Base-by-base conservation (phyloP, 2,329 filamentous ascomycete genomes). In the Nakataea oryzae region DNA sequence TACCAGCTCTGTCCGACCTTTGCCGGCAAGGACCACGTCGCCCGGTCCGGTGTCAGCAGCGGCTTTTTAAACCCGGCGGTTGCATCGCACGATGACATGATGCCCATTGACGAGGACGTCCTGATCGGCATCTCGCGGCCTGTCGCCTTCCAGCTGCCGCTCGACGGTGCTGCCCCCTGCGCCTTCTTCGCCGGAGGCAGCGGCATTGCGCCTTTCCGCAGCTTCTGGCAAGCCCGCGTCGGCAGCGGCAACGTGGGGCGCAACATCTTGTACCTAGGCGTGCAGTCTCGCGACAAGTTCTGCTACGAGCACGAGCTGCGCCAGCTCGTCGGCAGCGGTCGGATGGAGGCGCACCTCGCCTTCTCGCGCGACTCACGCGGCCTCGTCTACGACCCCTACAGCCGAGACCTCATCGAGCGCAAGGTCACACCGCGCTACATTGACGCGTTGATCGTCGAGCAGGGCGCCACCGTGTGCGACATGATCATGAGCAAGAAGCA, bases 401-500 rank as follows among this genome's bases (percentile, higher is more conserved):
- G 69, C 0, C 70, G 69, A 3, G 78, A 81, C 58, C 73, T 83
- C 5, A 71, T 82, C 0, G 80, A 83, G 66, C 79, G 74, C 62
- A 74, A 76, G 27, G 81, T 75, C 14, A 70, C 78, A 1, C 77
- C 81, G 13, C 75, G 81, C 3, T 83, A 83, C 63, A 82, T 83
- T 27, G 80, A 83, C 64, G 70, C 73, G 0, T 66, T 82, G 4
- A 82, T 83, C 28, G 73, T 79, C 0, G 79, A 83, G 63, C 79
- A 83, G 65, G 78, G 79, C 0, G 74, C 75, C 0, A 75, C 74
- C 0, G 75, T 84, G 9, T 81, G 79, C 32, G 81, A 83, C 60
- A 72, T 83, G 21, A 79, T 83, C 61, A 83, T 83, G 79, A 80
- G 78, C 0, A 84, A 82, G 71, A 81, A 79, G 57, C 79, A 81